Evolutionary conservation across 208 protist genomes (phyloP).

Genomic region (Plasmodiophora brassicae): DNA sequence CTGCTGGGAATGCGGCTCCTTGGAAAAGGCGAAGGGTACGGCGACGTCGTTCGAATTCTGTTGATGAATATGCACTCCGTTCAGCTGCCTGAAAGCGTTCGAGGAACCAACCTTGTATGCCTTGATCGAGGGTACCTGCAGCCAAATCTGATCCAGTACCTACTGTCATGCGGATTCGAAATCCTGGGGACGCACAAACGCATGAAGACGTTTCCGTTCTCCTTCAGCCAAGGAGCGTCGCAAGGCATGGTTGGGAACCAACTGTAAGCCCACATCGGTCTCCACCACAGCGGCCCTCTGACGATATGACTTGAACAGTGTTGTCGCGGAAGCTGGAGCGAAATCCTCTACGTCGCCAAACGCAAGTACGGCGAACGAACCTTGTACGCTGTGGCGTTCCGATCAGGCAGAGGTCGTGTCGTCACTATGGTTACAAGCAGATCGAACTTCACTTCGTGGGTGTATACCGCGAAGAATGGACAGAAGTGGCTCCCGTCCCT

Average conservation of each 20-base stretch:
- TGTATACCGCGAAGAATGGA: neutral
- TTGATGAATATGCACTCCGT: neutral
- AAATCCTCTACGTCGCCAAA: neutral
- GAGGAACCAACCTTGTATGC: neutral
- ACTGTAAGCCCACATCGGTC: neutral
- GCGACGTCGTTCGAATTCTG: neutral
- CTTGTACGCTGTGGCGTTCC: neutral
- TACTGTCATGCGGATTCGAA: neutral
- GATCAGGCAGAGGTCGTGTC: neutral
- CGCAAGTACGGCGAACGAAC: neutral
- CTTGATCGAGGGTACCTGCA: neutral
- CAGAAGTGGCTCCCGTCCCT: neutral
- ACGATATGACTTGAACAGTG: neutral
- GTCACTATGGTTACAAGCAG: neutral
- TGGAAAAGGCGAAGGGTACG: neutral
- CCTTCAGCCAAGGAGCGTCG: neutral
- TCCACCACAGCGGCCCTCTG: neutral
- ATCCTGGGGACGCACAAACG: neutral
- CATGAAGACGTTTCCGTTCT: neutral
- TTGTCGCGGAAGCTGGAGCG: neutral
- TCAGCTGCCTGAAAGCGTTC: neutral
- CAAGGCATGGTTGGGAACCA: neutral
- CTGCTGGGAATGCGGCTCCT: neutral
- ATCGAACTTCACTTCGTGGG: neutral
- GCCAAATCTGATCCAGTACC: neutral